Evolutionary conservation across 768 basidiomycete genomes (phyloP).

Genomic region (Leccinum boreale): DNA sequence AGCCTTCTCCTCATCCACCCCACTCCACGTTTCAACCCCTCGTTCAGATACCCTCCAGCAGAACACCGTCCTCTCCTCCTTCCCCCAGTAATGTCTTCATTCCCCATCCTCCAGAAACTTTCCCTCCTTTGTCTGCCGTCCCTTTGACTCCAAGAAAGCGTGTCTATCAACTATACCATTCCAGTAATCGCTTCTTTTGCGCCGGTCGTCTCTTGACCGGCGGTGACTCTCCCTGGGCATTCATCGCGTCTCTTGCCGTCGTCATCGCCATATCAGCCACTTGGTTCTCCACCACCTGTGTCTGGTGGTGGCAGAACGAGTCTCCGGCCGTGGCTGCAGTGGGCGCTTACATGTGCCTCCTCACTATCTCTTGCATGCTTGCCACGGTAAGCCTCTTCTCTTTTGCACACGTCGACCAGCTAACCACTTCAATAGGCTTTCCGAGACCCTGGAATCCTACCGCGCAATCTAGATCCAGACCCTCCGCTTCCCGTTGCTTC

Average conservation of each 20-base stretch:
- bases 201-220: constrained; percentile 74
- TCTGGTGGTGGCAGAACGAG: constrained; percentile 51
- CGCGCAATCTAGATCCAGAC: constrained; percentile 80
- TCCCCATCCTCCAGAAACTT: constrained; percentile 27
- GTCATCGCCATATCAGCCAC: constrained; percentile 66
- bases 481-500: constrained; percentile 70
- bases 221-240: constrained; percentile 83
- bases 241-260: constrained; percentile 60
- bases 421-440: constrained; percentile 49
- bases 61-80: constrained; percentile 21
- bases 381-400: constrained; percentile 53
- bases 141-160: constrained; percentile 38
- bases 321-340: constrained; percentile 67
- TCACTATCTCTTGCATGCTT: constrained; percentile 75
- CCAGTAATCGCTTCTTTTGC: constrained; percentile 74
- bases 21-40: constrained; percentile 22
- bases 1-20: constrained; percentile 4
- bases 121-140: constrained; percentile 33
- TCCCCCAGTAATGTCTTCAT: constrained; percentile 30
- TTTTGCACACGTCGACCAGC: not conserved
- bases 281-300: constrained; percentile 76
- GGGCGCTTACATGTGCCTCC: constrained; percentile 58
- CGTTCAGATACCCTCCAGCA: constrained; percentile 24
- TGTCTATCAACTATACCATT: constrained; percentile 64
- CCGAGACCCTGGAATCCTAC: constrained; percentile 85